Percentiles rank a stretch among this genome's conserved stretches.
Evolutionary conservation across 2,329 filamentous ascomycete genomes (phyloP).

Genomic region (Aspergillus sergii): DNA sequence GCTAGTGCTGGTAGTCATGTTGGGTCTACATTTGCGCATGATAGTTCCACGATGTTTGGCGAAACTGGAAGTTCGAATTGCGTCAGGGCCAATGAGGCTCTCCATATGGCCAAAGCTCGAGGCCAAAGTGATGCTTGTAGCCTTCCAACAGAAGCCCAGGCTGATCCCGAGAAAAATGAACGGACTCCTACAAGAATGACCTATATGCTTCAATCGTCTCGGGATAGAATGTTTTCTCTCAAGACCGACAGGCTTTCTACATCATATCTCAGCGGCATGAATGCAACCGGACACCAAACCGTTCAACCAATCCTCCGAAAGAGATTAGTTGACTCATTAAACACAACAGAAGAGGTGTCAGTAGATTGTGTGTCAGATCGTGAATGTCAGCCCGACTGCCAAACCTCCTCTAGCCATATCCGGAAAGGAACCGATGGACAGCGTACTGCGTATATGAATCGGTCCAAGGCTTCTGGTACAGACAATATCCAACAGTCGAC

Average conservation of each 20-base stretch:
- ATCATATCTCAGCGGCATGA: neutral
- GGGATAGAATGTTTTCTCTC: neutral
- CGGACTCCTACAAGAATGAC: neutral
- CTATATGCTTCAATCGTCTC: neutral
- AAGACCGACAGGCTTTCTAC: neutral
- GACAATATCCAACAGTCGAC: slow-evolving; percentile 14
- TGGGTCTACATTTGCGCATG: neutral
- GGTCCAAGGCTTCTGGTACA: neutral
- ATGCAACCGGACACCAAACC: neutral
- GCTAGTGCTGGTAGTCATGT: neutral
- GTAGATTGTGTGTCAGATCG: neutral
- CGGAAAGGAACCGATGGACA: neutral
- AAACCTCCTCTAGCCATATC: neutral
- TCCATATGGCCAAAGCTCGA: neutral
- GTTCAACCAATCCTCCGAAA: slow-evolving; percentile 25
- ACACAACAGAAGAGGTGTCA: slow-evolving; percentile 15
- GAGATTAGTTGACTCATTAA: slow-evolving; percentile 40
- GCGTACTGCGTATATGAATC: neutral
- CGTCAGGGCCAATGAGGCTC: no score
- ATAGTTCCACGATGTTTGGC: neutral
- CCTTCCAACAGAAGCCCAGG: neutral
- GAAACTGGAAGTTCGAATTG: neutral
- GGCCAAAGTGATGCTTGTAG: neutral
- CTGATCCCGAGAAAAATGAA: neutral
- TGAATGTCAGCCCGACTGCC: neutral